A percentile compares a stretch with the other conserved stretches of the same genome.
phyloP scores from a whole-genome alignment of 140 eudicot species.

The Senecio squalidus region DNA sequence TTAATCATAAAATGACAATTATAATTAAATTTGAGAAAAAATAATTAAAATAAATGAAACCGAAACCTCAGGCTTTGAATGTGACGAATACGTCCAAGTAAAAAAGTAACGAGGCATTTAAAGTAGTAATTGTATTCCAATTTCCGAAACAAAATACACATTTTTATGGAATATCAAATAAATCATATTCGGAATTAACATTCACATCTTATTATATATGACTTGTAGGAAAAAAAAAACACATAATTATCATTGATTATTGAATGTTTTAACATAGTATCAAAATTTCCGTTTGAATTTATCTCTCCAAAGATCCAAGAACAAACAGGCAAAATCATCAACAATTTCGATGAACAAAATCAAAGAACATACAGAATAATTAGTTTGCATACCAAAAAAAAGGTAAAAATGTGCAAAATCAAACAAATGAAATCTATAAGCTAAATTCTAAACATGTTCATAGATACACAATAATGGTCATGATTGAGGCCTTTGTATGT shows the following conservation, averaged over 20 bases:
- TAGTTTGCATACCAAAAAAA: background rate
- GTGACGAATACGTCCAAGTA: background rate
- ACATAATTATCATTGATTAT: background rate
- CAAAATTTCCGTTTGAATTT: background rate
- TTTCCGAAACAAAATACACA: constrained; percentile 3
- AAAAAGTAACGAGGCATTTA: no score
- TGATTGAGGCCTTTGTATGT: no score
- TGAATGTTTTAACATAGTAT: background rate
- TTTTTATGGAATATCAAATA: background rate
- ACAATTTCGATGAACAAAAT: background rate
- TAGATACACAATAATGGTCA: no score
- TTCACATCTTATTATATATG: background rate
- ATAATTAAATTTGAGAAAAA: background rate
- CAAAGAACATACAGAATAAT: background rate
- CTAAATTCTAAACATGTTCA: no score
- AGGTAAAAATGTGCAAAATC: background rate
- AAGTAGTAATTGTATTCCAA: constrained; percentile 1
- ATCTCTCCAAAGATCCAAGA: constrained; percentile 8
- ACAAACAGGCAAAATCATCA: constrained; percentile 4
- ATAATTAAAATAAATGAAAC: background rate
- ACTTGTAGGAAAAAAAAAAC: constrained; percentile 2
- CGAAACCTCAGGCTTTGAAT: background rate
- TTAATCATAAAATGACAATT: background rate
- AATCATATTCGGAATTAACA: background rate
- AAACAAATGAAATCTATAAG: background rate